phyloP scores from a whole-genome alignment of 2,329 filamentous ascomycete species.

The Cadophora gregata region DNA sequence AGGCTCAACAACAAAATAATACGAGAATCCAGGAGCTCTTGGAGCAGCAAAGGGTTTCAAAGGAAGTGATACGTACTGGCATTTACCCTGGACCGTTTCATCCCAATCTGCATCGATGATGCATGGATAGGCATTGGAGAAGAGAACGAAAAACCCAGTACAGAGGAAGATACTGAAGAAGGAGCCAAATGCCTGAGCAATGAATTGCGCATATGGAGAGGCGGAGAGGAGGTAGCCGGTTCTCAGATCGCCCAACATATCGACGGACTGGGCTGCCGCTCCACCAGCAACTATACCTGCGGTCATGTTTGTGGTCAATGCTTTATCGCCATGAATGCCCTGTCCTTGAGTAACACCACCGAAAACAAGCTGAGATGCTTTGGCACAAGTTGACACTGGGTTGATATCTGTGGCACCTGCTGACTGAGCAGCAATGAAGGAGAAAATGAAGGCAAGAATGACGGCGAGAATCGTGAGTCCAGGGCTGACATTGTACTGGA shows the following conservation, averaged over 20 bases:
- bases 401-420: conserved; percentile 13
- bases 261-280: conserved; percentile 6
- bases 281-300: conserved; percentile 12
- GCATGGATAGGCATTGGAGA: conserved; percentile 10
- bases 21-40: too few relatives aligned
- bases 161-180: conserved; percentile 14
- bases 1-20: too few relatives aligned
- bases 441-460: conserved; percentile 15
- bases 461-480: conserved; percentile 4
- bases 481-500: conserved; percentile 10
- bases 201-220: conserved; percentile 13
- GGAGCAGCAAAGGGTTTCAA: neutral
- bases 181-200: conserved; percentile 6
- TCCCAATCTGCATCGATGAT: conserved; percentile 3
- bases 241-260: conserved; percentile 13
- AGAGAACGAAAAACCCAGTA: conserved; percentile 8
- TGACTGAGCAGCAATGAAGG: conserved; percentile 12
- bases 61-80: neutral
- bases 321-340: neutral
- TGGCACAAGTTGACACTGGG: conserved; percentile 9
- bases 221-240: conserved; percentile 5
- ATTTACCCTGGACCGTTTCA: neutral
- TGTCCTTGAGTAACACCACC: conserved; percentile 16
- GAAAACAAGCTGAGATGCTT: conserved; percentile 10
- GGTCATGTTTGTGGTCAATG: conserved; percentile 10